Percentiles rank a stretch among this genome's conserved stretches.
phyloP scores from a whole-genome alignment of 169 alveolate genomes.

The Plasmodium chabaudi region DNA sequence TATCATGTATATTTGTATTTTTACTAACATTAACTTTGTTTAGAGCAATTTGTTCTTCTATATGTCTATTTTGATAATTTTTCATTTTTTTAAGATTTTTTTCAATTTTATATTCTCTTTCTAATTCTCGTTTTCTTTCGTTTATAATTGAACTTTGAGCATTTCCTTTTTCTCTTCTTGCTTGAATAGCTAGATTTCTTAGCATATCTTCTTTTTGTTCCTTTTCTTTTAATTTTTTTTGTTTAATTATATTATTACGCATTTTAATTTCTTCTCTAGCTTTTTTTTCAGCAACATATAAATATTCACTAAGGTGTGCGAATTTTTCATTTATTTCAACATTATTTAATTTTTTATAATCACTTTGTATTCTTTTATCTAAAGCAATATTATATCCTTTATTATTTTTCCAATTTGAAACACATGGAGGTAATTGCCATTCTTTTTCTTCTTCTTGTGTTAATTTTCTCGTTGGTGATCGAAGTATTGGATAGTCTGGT shows the following conservation, averaged over 20 bases:
- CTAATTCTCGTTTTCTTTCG: conserved; percentile 87
- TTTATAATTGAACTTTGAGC: conserved; percentile 53
- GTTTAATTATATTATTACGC: conserved; percentile 92
- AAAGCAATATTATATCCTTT: conserved; percentile 98
- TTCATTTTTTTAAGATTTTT: conserved; percentile 80
- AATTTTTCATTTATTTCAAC: conserved; percentile 94
- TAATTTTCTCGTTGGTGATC: conserved; percentile 95
- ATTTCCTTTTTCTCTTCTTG: conserved; percentile 88
- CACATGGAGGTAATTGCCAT: conserved; percentile 98
- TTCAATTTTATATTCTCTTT: conserved; percentile 86
- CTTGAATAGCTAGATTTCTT: conserved; percentile 92
- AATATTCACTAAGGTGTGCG: conserved; percentile 94
- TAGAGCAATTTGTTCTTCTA: conserved; percentile 63
- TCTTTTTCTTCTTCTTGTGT: conserved; percentile 95
- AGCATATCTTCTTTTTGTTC: conserved; percentile 93
- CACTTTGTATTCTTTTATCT: conserved; percentile 98
- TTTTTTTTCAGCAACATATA: conserved; percentile 95
- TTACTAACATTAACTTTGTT: conserved; percentile 52
- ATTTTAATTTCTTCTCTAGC: conserved; percentile 97
- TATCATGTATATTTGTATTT: conserved; percentile 63
- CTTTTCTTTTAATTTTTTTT: conserved; percentile 91
- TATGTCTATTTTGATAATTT: conserved; percentile 71
- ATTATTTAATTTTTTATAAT: conserved; percentile 95
- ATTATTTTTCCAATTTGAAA: conserved; percentile 98
- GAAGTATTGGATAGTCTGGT: conserved; percentile 91